These are phyloP conservation scores for Ogataea wickerhamii DNA, from an alignment of 805 yeast genomes.

Conservation along the genomic window DNA sequence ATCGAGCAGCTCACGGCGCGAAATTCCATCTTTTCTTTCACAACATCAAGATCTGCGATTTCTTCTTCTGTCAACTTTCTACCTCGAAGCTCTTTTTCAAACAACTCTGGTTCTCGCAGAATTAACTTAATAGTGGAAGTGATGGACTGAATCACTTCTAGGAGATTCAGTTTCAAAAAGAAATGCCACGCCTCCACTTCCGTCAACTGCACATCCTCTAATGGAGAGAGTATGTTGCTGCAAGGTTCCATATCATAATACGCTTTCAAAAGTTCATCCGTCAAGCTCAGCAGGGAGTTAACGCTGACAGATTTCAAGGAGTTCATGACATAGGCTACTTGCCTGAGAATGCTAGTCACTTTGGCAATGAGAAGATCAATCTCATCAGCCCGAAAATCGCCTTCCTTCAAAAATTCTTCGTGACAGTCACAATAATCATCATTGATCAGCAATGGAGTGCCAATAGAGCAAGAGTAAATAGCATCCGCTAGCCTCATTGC, in stretches of 20 bases:
- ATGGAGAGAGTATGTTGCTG: conserved; percentile 1
- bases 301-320: conserved; percentile 3
- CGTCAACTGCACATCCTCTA: not conserved
- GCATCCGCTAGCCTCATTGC: conserved; percentile 19
- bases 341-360: conserved; percentile 3
- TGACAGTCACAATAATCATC: conserved; percentile 16
- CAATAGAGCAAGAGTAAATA: conserved; percentile 13
- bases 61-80: conserved; percentile 6
- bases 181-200: conserved; percentile 8
- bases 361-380: conserved; percentile 1
- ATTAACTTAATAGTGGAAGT: conserved; percentile 4
- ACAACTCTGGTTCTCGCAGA: conserved; percentile 2
- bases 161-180: conserved; percentile 4
- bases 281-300: conserved; percentile 8
- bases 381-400: not conserved
- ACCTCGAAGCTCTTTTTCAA: conserved; percentile 5
- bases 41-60: conserved; percentile 1
- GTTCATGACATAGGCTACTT: conserved; percentile 5
- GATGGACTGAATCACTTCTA: conserved; percentile 8
- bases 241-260: conserved; percentile 6
- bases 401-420: not conserved
- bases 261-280: conserved; percentile 4
- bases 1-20: conserved; percentile 5
- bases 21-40: not conserved
- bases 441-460: conserved; percentile 21